Conservation (phyloP, 352 stramenopile genomes). For the Hyaloperonospora arabidopsidis region DNA sequence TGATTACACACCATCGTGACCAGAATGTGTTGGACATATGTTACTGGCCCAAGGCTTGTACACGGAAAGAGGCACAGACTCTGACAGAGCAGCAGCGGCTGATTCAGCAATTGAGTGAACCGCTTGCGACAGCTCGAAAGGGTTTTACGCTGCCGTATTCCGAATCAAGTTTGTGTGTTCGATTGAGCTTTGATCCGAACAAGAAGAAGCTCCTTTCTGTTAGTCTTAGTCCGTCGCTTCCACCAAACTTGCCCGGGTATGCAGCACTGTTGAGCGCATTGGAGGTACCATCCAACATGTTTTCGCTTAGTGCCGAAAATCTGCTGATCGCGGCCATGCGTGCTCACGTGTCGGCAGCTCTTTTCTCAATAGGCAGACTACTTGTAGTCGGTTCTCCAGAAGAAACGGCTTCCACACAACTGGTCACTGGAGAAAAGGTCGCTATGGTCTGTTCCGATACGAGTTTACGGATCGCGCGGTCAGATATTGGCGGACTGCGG, state of each 20-base stretch:
- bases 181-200: conserved; percentile 48
- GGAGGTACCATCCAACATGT: conserved; percentile 71
- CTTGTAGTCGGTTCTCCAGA: conserved; percentile 63
- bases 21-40: conserved; percentile 74
- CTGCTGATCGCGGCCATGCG: conserved; percentile 69
- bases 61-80: conserved; percentile 41
- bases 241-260: conserved; percentile 53
- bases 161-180: conserved; percentile 62
- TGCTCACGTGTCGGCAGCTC: conserved; percentile 56
- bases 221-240: conserved; percentile 53
- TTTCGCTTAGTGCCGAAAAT: conserved; percentile 64
- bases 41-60: conserved; percentile 74
- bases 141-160: conserved; percentile 37
- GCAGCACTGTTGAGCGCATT: conserved; percentile 47
- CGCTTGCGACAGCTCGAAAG: conserved; percentile 16
- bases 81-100: conserved; percentile 58
- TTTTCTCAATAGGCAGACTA: conserved; percentile 66
- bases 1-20: conserved; percentile 74
- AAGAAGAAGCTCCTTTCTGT: conserved; percentile 58
- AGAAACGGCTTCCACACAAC: conserved; percentile 38
- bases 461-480: conserved; percentile 53
- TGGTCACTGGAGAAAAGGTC: conserved; percentile 69
- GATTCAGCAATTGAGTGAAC: conserved; percentile 48
- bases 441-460: conserved; percentile 49
- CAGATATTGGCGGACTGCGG: conserved; percentile 69